Percentiles rank a stretch among this genome's conserved stretches.
phyloP scores from a whole-genome alignment of 2,329 filamentous ascomycete genomes.

The Exutisphaerella laricina region DNA sequence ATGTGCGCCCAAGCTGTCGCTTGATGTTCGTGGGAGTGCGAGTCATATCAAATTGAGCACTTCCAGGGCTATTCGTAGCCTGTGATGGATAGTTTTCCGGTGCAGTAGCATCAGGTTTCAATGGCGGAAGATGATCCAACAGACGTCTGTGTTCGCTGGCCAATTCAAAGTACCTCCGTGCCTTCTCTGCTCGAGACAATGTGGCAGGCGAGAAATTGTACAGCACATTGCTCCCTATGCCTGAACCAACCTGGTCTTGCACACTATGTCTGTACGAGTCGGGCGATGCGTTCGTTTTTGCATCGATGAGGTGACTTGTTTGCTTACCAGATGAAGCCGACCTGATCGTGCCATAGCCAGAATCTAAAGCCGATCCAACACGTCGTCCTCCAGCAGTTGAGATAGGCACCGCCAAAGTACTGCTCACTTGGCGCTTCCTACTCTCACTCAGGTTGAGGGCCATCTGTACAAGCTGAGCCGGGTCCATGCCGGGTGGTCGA shows the following conservation, averaged over 20 bases:
- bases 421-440: conserved; percentile 57
- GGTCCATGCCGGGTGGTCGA: conserved; percentile 59
- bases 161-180: conserved; percentile 78
- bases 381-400: conserved; percentile 47
- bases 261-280: conserved; percentile 9
- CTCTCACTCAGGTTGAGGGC: conserved; percentile 84
- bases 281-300: conserved; percentile 5
- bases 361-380: conserved; percentile 39
- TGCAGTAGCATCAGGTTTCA: conserved; percentile 49
- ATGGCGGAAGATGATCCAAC: conserved; percentile 69
- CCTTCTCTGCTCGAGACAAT: conserved; percentile 73
- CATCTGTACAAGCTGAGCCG: conserved; percentile 87
- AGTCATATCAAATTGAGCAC: conserved; percentile 36
- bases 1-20: conserved; percentile 58
- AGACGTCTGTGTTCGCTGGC: conserved; percentile 77
- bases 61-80: conserved; percentile 39
- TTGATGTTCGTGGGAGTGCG: conserved; percentile 35
- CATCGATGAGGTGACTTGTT: conserved; percentile 12
- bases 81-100: conserved; percentile 39
- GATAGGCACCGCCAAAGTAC: conserved; percentile 49
- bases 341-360: conserved; percentile 25
- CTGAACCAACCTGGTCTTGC: too few species aligned
- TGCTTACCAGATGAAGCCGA: conserved; percentile 51
- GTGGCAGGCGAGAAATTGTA: conserved; percentile 75
- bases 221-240: conserved; percentile 44